Conservation (phyloP, 192 early-diverging fungal species). For the Chytriomyces confervae region DNA sequence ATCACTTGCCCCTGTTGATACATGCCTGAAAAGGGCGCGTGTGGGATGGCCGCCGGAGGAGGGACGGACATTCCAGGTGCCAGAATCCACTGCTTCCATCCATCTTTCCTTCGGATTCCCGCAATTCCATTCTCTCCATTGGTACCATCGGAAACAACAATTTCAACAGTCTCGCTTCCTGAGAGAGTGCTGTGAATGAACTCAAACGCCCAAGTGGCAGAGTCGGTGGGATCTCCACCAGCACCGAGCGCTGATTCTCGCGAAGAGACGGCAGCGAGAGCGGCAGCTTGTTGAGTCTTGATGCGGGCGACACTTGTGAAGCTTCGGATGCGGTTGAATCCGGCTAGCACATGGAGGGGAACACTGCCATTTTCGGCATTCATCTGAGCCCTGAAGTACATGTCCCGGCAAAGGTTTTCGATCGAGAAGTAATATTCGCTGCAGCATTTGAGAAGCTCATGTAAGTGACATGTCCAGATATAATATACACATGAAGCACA, state of each 20-base stretch:
- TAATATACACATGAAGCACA: background rate
- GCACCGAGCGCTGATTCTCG: background rate
- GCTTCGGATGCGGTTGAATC: constrained; percentile 83
- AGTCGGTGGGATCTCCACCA: constrained; percentile 28
- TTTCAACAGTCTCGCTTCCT: constrained; percentile 62
- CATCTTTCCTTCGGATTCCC: constrained; percentile 56
- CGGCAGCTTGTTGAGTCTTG: constrained; percentile 22
- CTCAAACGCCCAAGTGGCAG: constrained; percentile 34
- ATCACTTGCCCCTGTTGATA: background rate
- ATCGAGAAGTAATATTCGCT: constrained; percentile 97
- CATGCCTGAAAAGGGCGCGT: too few species aligned
- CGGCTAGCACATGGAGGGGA: constrained; percentile 74
- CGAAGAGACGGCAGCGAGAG: background rate
- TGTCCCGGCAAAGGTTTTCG: constrained; percentile 95
- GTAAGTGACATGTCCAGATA: background rate
- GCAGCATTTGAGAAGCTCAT: background rate
- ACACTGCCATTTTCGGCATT: constrained; percentile 80
- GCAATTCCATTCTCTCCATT: constrained; percentile 8
- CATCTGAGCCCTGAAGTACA: constrained; percentile 95
- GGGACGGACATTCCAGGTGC: background rate
- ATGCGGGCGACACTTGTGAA: constrained; percentile 38
- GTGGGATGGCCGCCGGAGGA: background rate
- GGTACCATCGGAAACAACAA: constrained; percentile 39
- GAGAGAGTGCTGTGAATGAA: constrained; percentile 38
- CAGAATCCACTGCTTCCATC: constrained; percentile 88